Percentiles rank a stretch among this genome's conserved stretches.
Evolutionary conservation across 1,284 basidiomycete genomes (phyloP).

Genomic region (Ustilago nuda): DNA sequence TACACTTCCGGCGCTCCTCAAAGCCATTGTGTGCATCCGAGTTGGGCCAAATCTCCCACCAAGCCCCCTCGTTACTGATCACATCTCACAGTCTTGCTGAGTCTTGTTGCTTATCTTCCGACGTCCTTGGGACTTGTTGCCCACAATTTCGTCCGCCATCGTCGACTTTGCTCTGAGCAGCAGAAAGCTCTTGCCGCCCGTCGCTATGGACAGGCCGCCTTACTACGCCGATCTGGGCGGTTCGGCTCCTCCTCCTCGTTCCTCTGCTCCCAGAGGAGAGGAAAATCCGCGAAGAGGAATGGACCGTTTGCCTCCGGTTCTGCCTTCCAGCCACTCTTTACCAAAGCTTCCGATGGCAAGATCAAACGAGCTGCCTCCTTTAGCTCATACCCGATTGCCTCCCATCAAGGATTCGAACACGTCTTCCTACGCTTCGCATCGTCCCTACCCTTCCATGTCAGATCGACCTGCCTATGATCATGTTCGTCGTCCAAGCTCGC

Average conservation of each 20-base stretch:
- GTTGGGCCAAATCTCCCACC: not conserved
- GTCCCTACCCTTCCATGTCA: constrained; percentile 19
- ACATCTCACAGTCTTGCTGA: not conserved
- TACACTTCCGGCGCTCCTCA: not conserved
- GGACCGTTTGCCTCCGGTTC: constrained; percentile 30
- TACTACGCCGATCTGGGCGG: constrained; percentile 27
- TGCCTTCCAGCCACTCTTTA: constrained; percentile 24
- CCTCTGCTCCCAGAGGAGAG: constrained; percentile 10
- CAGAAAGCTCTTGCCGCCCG: constrained; percentile 34
- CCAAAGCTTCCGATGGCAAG: constrained; percentile 14
- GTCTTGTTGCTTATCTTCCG: not conserved
- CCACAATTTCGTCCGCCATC: constrained; percentile 43
- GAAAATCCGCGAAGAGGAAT: constrained; percentile 13
- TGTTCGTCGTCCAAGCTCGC: constrained; percentile 20
- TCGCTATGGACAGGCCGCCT: constrained; percentile 41
- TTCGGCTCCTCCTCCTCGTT: constrained; percentile 15
- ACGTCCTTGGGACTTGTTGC: constrained; percentile 22
- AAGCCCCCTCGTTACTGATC: not conserved
- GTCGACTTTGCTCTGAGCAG: constrained; percentile 43
- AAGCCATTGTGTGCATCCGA: not conserved
- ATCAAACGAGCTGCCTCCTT: constrained; percentile 16
- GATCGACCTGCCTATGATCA: constrained; percentile 19
- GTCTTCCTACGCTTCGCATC: constrained; percentile 17
- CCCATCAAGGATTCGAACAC: constrained; percentile 27
- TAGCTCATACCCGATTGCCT: constrained; percentile 20